These are phyloP conservation scores for Hirsutella rhossiliensis DNA, from an alignment of 2,329 filamentous ascomycete genomes.

Conservation along the genomic window DNA sequence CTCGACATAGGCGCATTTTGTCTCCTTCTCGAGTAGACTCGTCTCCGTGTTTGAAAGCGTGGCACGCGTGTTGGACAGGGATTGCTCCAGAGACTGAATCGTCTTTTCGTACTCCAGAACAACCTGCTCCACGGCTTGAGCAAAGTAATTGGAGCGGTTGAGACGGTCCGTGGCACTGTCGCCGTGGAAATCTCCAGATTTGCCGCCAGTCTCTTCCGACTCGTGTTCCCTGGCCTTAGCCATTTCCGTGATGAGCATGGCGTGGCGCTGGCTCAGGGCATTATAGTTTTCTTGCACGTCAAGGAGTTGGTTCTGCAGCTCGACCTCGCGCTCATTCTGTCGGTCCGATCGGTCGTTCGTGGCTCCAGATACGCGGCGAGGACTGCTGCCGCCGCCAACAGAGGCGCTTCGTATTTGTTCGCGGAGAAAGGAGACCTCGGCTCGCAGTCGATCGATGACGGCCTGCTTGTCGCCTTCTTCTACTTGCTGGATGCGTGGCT, in stretches of 20 bases:
- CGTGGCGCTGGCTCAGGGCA: slow-evolving; percentile 80
- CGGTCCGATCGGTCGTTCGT: slow-evolving; percentile 65
- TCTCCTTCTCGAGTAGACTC: slow-evolving; percentile 80
- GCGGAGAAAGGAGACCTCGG: slow-evolving; percentile 84
- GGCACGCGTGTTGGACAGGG: slow-evolving; percentile 75
- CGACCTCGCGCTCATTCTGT: slow-evolving; percentile 71
- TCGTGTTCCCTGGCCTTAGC: slow-evolving; percentile 71
- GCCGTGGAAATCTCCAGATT: too few relatives aligned
- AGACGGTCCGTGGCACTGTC: slow-evolving; percentile 77
- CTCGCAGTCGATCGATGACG: slow-evolving; percentile 83
- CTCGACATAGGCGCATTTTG: slow-evolving; percentile 84
- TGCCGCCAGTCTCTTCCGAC: slow-evolving; percentile 46
- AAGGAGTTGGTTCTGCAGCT: slow-evolving; percentile 86
- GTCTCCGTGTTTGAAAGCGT: slow-evolving; percentile 80
- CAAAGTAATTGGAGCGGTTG: slow-evolving; percentile 91
- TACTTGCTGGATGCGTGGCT: slow-evolving; percentile 86
- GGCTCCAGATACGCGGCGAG: slow-evolving; percentile 37
- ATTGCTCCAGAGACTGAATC: slow-evolving; percentile 85
- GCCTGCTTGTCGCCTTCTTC: slow-evolving; percentile 93
- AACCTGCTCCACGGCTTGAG: slow-evolving; percentile 89
- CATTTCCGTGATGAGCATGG: slow-evolving; percentile 89
- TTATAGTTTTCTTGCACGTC: slow-evolving; percentile 93
- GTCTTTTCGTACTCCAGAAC: slow-evolving; percentile 98
- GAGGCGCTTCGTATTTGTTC: slow-evolving; percentile 88
- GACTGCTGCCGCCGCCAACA: slow-evolving; percentile 46